A percentile compares a stretch with the other conserved stretches of the same genome.
These are phyloP conservation scores for Herpetospermum pedunculosum DNA, from an alignment of 306 rosid genomes.

Conservation along the genomic window DNA sequence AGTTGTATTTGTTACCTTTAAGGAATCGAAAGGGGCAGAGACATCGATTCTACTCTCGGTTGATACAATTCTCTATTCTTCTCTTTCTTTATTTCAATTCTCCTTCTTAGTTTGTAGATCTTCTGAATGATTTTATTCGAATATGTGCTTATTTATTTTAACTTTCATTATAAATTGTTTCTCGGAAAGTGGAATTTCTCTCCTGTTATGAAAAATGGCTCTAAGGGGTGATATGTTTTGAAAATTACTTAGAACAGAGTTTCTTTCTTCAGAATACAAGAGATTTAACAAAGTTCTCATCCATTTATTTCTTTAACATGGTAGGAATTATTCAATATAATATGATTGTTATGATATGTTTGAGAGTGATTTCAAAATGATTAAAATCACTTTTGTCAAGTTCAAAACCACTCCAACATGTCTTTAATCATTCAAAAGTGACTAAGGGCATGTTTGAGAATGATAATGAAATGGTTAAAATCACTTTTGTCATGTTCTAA, in stretches of 20 bases:
- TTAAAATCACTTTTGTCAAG: too few relatives aligned
- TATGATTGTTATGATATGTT: background rate
- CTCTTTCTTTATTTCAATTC: background rate
- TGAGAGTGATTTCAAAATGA: too few relatives aligned
- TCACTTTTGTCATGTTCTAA: too few relatives aligned
- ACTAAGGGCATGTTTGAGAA: too few relatives aligned
- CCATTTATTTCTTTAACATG: background rate
- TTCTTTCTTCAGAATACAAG: background rate
- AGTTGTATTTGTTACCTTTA: conserved; percentile 52
- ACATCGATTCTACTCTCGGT: conserved; percentile 66
- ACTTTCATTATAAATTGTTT: background rate
- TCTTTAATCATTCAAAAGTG: too few relatives aligned
- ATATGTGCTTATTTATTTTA: background rate
- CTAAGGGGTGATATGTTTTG: background rate
- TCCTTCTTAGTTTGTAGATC: background rate
- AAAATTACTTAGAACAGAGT: background rate
- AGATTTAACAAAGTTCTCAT: background rate
- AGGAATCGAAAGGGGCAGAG: conserved; percentile 41
- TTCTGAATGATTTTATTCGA: background rate
- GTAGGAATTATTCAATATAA: background rate
- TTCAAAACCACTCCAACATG: too few relatives aligned
- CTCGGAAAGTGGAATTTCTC: background rate
- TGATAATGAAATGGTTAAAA: too few relatives aligned
- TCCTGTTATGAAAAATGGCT: background rate
- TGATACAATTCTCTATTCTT: background rate